A percentile compares a stretch with the other conserved stretches of the same genome.
Conservation (phyloP, 768 basidiomycete genomes). For the Phylloporus sp. region DNA sequence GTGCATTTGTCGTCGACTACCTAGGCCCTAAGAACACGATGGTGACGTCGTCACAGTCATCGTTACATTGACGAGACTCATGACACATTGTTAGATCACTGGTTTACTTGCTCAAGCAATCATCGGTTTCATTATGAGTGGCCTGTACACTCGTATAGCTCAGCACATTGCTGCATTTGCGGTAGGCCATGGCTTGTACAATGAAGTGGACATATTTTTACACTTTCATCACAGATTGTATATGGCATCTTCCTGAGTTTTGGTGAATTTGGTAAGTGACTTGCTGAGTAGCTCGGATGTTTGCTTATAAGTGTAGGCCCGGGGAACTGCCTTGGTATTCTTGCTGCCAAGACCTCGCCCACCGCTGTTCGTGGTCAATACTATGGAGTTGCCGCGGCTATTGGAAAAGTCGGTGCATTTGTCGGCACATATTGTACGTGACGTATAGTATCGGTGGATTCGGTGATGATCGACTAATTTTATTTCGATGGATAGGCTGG, state of each 20-base stretch:
- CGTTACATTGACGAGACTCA: neutral
- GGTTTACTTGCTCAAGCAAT: slow-evolving; percentile 66
- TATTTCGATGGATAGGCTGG: slow-evolving; percentile 41
- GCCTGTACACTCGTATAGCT: slow-evolving; percentile 60
- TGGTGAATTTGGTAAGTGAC: slow-evolving; percentile 67
- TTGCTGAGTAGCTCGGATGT: neutral
- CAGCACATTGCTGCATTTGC: slow-evolving; percentile 70
- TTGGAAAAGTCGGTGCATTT: slow-evolving; percentile 83
- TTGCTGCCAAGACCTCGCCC: slow-evolving; percentile 81
- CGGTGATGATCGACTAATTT: slow-evolving; percentile 3
- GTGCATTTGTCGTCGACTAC: slow-evolving; percentile 72
- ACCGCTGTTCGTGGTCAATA: slow-evolving; percentile 83
- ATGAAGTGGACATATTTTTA: neutral
- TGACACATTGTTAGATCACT: slow-evolving; percentile 41
- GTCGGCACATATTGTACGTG: slow-evolving; percentile 72
- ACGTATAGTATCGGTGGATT: neutral
- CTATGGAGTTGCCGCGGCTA: slow-evolving; percentile 81
- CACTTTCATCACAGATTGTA: slow-evolving; percentile 46
- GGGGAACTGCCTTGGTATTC: slow-evolving; percentile 79
- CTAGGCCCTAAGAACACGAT: slow-evolving; percentile 73
- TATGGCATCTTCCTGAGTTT: slow-evolving; percentile 90
- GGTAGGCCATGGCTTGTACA: slow-evolving; percentile 33
- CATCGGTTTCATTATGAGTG: slow-evolving; percentile 88
- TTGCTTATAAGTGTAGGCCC: slow-evolving; percentile 43
- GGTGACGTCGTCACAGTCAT: slow-evolving; percentile 34